Conservation (phyloP, 2,329 filamentous ascomycete species). For the Xylariaceae sp. region DNA sequence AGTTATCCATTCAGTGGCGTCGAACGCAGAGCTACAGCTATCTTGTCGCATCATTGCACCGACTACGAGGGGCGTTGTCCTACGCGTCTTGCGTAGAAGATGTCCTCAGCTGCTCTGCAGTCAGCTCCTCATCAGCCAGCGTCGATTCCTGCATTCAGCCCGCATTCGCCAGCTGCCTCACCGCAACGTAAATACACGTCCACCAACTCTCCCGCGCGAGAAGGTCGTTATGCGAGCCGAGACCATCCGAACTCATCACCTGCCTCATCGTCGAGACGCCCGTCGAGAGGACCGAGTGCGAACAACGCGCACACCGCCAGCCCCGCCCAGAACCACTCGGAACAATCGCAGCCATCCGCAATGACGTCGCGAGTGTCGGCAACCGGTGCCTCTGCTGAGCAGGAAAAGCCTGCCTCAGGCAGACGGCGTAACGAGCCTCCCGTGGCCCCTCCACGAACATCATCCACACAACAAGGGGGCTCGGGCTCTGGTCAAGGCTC, state of each 20-base stretch:
- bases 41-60: no score
- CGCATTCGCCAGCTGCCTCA: conserved; percentile 40
- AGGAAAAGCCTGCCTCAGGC: conserved; percentile 38
- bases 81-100: conserved; percentile 35
- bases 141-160: conserved; percentile 35
- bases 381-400: conserved; percentile 32
- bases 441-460: conserved; percentile 72
- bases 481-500: conserved; percentile 30
- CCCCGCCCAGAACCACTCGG: conserved; percentile 21
- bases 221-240: conserved; percentile 49
- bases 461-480: conserved; percentile 55
- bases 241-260: conserved; percentile 39
- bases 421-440: conserved; percentile 58
- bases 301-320: conserved; percentile 34
- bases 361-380: conserved; percentile 40
- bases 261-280: conserved; percentile 44
- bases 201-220: conserved; percentile 43
- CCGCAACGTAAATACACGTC: conserved; percentile 45
- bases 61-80: no score
- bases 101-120: conserved; percentile 59
- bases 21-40: no score
- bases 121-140: conserved; percentile 47
- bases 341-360: conserved; percentile 26
- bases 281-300: conserved; percentile 46
- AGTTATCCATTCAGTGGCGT: no score